Evolutionary conservation across 2,329 filamentous ascomycete species (phyloP), one percentile per base, ranked within the genome.

Genomic region (Exophiala dermatitidis): DNA sequence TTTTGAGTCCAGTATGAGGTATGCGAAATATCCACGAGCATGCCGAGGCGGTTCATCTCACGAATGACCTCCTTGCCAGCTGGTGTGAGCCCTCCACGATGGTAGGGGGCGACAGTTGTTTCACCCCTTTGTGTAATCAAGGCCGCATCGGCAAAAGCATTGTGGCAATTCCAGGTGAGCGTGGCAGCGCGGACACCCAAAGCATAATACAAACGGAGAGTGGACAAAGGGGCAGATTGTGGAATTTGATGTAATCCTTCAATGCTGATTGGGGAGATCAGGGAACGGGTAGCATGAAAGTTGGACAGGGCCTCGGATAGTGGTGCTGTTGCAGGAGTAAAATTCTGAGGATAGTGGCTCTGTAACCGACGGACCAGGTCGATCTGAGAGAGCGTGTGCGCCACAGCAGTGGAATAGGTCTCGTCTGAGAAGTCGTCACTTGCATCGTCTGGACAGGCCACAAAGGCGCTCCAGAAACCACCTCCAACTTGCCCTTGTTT

Each of bases 241-340:
- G 89, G 90, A 62, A 97, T 94, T 64, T 95, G 91, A 66, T 97
- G 91, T 5, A 96, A 78, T 2, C 91, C 91, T 71, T 95, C 90
- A 48, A 94, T 82, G 2, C 85, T 88, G 3, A 91, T 72, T 0
- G 88, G 86, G 1, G 86, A 90, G 64, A 93, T 86, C 46, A 94
- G 74, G 62, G 80, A 80, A 59, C 78, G 78, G 29, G 75, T 61
- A 47, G 72, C 62, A 26, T 68, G 72, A 67, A 87, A 87, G 29
- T 82, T 81, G 1, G 75, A 66, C 36, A 83, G 66, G 60, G 81
- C 81, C 63, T 83, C 79, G 0, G 78, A 69, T 0, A 71, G 70
- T 0, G 78, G 73, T 0, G 79, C 77, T 1, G 88, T 88, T 69
- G 68, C 65, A 26, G 57, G 45, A 1, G 57, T 59, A 31, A 94